Percentiles rank a stretch among this genome's conserved stretches.
phyloP scores from a whole-genome alignment of 176 grass and related monocot genomes.

The Alloteropsis semialata region DNA sequence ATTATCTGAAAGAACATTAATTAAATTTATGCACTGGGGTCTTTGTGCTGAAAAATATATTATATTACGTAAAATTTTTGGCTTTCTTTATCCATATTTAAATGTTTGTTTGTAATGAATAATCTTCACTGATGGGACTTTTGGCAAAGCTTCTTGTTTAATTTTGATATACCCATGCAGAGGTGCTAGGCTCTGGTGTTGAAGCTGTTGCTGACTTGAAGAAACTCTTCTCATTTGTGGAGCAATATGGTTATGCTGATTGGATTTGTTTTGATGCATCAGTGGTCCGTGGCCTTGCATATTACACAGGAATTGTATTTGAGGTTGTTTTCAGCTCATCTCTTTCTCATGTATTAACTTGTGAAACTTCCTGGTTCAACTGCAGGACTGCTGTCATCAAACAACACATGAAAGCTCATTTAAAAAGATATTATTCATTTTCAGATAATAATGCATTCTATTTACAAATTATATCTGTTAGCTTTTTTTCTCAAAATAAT shows the following conservation, averaged over 20 bases:
- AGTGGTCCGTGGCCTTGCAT: slow-evolving; percentile 90
- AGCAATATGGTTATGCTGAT: slow-evolving; percentile 78
- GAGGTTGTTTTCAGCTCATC: slow-evolving; percentile 42
- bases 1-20: not conserved
- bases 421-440: not conserved
- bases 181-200: slow-evolving; percentile 59
- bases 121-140: not conserved
- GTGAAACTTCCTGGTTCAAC: not conserved
- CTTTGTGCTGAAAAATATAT: not conserved
- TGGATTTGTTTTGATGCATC: slow-evolving; percentile 96
- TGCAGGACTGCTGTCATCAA: not conserved
- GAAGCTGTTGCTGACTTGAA: slow-evolving; percentile 92
- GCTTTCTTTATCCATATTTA: not conserved
- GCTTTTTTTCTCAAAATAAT: not conserved
- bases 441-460: not conserved
- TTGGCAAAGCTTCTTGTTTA: slow-evolving; percentile 1
- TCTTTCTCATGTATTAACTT: not conserved
- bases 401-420: not conserved
- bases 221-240: slow-evolving; percentile 76
- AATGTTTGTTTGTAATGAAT: not conserved
- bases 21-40: not conserved
- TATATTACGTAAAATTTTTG: not conserved
- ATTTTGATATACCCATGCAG: slow-evolving; percentile 34
- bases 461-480: not conserved
- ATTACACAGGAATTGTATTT: slow-evolving; percentile 97